These are phyloP conservation scores for Apiospora sp. DNA, from an alignment of 2,329 filamentous ascomycete species.

Conservation along the genomic window DNA sequence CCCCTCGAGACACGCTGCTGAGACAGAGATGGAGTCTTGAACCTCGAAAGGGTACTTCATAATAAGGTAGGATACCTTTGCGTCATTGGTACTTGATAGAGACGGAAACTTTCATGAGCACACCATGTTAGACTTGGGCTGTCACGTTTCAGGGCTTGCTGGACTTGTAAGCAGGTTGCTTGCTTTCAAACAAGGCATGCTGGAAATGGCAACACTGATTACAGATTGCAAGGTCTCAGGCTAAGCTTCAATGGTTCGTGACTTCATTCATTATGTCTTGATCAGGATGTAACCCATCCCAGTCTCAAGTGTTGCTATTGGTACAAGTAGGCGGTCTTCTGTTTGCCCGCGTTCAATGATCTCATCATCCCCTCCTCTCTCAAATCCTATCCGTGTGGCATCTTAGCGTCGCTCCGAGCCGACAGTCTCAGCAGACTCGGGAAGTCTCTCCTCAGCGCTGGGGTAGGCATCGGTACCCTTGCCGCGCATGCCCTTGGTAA, in stretches of 20 bases:
- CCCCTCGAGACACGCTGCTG: too few relatives aligned
- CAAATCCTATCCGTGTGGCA: neutral
- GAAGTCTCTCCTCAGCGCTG: slow-evolving; percentile 37
- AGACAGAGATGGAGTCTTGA: too few relatives aligned
- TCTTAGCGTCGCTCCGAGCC: slow-evolving; percentile 31
- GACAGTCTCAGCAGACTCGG: slow-evolving; percentile 37
- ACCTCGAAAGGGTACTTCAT: too few relatives aligned
- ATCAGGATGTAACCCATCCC: neutral
- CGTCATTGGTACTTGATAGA: too few relatives aligned
- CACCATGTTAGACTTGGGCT: too few relatives aligned
- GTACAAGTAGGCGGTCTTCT: neutral
- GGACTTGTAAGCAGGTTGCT: neutral
- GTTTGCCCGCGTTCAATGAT: neutral
- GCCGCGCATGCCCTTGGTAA: slow-evolving; percentile 33
- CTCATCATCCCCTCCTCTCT: neutral
- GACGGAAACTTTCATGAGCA: too few relatives aligned
- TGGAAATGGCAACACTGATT: neutral
- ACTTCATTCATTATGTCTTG: neutral
- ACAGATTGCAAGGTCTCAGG: neutral
- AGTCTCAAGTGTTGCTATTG: neutral
- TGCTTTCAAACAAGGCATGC: neutral
- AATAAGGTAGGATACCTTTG: too few relatives aligned
- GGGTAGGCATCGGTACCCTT: slow-evolving; percentile 34
- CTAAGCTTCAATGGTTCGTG: neutral
- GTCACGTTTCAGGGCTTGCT: too few relatives aligned